A percentile compares a stretch with the other conserved stretches of the same genome.
Evolutionary conservation across 768 basidiomycete species (phyloP).

Genomic region (Mycena indigotica): DNA sequence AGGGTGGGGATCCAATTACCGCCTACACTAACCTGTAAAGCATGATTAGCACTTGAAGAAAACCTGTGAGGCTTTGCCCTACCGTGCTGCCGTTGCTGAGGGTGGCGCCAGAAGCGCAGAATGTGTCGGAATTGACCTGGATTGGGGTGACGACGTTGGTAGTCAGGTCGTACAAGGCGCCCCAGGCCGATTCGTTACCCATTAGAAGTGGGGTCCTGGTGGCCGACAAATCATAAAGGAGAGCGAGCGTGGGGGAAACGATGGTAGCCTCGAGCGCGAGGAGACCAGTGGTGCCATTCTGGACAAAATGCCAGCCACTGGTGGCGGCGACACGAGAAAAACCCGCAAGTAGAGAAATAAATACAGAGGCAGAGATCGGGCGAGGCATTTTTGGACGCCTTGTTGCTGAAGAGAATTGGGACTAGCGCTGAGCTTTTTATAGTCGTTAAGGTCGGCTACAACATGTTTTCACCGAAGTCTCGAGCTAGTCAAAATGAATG

Average conservation of each 20-base stretch:
- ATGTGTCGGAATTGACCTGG: conserved; percentile 31
- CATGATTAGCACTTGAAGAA: too few species aligned
- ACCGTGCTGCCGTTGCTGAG: conserved; percentile 39
- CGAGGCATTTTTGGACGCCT: background rate
- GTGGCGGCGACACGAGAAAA: background rate
- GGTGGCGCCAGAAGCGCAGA: conserved; percentile 34
- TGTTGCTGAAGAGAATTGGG: too few species aligned
- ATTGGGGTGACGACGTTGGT: conserved; percentile 26
- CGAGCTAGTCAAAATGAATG: background rate
- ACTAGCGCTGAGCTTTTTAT: background rate
- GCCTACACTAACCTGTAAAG: conserved; percentile 41
- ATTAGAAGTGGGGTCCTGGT: conserved; percentile 30
- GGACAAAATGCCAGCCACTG: conserved; percentile 30
- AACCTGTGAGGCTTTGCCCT: too few species aligned
- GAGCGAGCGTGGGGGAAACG: conserved; percentile 27
- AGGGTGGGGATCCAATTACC: conserved; percentile 38
- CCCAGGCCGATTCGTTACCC: conserved; percentile 26
- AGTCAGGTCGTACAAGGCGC: conserved; percentile 27
- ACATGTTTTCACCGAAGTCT: background rate
- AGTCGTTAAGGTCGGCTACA: background rate
- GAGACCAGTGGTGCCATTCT: conserved; percentile 30
- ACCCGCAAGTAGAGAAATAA: background rate
- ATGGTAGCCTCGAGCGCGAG: conserved; percentile 30
- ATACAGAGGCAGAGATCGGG: background rate
- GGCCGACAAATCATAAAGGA: conserved; percentile 22